Percentiles rank a stretch among this genome's conserved stretches.
These are phyloP conservation scores for Nannochloropsis gaditana DNA, from an alignment of 108 stramenopile species.

Conservation along the genomic window DNA sequence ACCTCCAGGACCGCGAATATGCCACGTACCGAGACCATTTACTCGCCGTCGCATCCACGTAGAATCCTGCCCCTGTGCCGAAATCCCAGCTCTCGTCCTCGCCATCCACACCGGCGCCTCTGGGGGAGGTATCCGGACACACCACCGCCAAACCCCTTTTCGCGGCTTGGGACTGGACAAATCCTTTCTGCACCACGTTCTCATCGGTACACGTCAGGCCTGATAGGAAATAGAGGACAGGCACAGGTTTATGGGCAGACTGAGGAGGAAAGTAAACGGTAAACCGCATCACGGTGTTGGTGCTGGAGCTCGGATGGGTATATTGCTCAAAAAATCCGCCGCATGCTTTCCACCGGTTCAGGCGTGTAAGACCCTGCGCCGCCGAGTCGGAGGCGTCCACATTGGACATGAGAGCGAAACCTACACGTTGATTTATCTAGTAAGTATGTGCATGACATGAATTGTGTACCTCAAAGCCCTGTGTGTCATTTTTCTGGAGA, in stretches of 20 bases:
- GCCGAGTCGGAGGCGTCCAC: too few species aligned
- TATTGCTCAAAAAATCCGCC: constrained; percentile 33
- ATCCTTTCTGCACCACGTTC: constrained; percentile 80
- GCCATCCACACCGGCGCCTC: constrained; percentile 63
- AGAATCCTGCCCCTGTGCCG: constrained; percentile 93
- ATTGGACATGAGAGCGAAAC: too few species aligned
- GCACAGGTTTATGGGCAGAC: constrained; percentile 24
- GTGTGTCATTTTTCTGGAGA: too few species aligned
- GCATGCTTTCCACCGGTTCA: constrained; percentile 27
- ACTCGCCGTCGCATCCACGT: constrained; percentile 79
- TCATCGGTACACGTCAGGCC: constrained; percentile 94
- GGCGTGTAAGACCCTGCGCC: constrained; percentile 18
- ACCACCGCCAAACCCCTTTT: constrained; percentile 76
- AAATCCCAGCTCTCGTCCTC: constrained; percentile 77
- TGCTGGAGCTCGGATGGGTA: constrained; percentile 35
- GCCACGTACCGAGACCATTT: constrained; percentile 29
- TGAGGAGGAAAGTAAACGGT: constrained; percentile 50
- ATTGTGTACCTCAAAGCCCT: too few species aligned
- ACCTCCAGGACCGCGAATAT: too few species aligned
- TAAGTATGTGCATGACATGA: too few species aligned
- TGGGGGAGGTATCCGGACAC: constrained; percentile 90
- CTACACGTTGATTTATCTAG: too few species aligned
- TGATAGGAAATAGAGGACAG: constrained; percentile 67
- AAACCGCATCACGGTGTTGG: constrained; percentile 50
- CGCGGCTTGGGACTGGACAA: constrained; percentile 20